Base-by-base conservation (phyloP, 1,284 basidiomycete species). In the Vanrija pseudolonga region DNA sequence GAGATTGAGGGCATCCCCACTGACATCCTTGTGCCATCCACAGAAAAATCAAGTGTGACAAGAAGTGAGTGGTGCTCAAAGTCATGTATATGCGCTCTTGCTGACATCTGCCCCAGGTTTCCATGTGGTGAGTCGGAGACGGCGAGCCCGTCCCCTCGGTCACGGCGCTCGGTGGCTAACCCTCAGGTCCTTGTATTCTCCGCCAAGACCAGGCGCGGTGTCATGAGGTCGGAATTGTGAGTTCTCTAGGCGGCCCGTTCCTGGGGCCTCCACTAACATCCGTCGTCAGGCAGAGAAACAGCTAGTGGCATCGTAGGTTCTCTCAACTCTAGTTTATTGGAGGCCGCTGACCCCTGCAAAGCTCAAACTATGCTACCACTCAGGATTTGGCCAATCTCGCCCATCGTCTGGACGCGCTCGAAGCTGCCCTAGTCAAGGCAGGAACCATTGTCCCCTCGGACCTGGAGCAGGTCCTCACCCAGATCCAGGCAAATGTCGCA, bases 41-140 rank as follows among this genome's bases (percentile, higher is more conserved):
- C 40, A 58, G 74, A 51, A 77, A 77, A 52, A 77, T 77, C 57
- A 75, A 76, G 57, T 77, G 75, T 60, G 75, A 77, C 55, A 77
- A 77, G 57, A 76, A 75, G 70, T 75, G 55, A 63, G 68, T 63
- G 32, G 9, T 12, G 12, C 6, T 19, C 12, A 3, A 22, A 18
- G 38, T 24, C 36, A 26, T 28, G 49, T 14, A 61, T 64, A 42
- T 38, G 59, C 42, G 28, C 23, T 19, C n/a, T 19, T 42, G 38
- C 24, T 48, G 28, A 50, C 43, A 22, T 18, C 6, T 26, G 26
- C 5, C 9, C 4, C 49, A 56, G 53, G 26, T 59, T 51, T 32
- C 60, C 56, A 20, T 51, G 53, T 28, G 47, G 50, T 53, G 50
- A 28, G 50, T 52, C 14, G 5, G 24, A n/a, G n/a, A 23, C 15